phyloP scores from a whole-genome alignment of 306 rosid species.

The Psophocarpus tetragonolobus region DNA sequence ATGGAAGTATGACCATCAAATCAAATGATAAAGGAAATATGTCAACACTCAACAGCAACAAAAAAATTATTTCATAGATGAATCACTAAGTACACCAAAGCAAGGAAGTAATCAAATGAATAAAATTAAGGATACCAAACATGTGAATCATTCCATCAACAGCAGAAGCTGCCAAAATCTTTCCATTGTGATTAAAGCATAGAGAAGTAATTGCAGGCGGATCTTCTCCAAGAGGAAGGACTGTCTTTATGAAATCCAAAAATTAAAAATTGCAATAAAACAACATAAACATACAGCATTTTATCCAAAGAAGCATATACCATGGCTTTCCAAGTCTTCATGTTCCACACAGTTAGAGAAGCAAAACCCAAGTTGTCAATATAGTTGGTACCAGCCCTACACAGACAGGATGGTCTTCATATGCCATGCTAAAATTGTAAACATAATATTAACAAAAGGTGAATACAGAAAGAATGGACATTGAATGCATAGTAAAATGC shows the following conservation, averaged over 20 bases:
- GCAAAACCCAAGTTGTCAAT: slow-evolving; percentile 74
- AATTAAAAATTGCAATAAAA: slow-evolving; percentile 47
- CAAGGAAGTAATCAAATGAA: slow-evolving; percentile 14
- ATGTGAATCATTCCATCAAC: slow-evolving; percentile 98
- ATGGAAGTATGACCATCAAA: background rate
- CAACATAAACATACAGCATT: slow-evolving; percentile 22
- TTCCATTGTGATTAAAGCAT: slow-evolving; percentile 97
- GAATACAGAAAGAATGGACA: slow-evolving; percentile 17
- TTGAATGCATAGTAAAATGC: background rate
- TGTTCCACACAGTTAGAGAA: slow-evolving; percentile 93
- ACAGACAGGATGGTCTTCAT: slow-evolving; percentile 26
- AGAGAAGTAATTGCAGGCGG: slow-evolving; percentile 97
- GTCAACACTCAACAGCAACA: background rate
- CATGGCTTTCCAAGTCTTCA: slow-evolving; percentile 95
- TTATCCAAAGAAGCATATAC: slow-evolving; percentile 57
- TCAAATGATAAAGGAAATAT: background rate
- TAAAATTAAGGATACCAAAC: slow-evolving; percentile 89
- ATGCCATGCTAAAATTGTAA: slow-evolving; percentile 27
- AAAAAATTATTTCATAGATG: background rate
- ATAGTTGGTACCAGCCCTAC: slow-evolving; percentile 65
- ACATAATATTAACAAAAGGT: background rate
- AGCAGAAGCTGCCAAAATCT: slow-evolving; percentile 93
- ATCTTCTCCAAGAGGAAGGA: slow-evolving; percentile 97
- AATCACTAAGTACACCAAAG: background rate
- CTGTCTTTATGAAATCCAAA: slow-evolving; percentile 80